Percentiles rank a stretch among this genome's conserved stretches.
phyloP scores from a whole-genome alignment of 2,329 filamentous ascomycete species.

The Diaporthe sp. region DNA sequence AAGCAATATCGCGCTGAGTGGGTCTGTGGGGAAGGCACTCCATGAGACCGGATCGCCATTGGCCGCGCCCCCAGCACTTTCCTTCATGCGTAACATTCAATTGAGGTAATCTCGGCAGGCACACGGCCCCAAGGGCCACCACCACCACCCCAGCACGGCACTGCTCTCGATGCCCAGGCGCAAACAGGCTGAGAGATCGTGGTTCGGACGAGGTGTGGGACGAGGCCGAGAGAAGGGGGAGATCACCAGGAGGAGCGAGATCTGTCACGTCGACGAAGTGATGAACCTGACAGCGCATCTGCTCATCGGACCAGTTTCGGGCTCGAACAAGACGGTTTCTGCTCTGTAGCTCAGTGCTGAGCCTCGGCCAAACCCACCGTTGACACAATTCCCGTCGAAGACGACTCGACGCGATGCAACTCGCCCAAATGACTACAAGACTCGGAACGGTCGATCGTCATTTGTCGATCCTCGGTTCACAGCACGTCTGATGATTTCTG shows the following conservation, averaged over 20 bases:
- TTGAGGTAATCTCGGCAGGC: constrained; percentile 28
- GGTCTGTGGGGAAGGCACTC: constrained; percentile 30
- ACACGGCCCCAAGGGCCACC: not conserved
- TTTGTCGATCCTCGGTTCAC: constrained; percentile 25
- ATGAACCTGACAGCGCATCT: constrained; percentile 7
- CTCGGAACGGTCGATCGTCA: constrained; percentile 20
- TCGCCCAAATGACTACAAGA: constrained; percentile 12
- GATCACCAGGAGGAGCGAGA: not conserved
- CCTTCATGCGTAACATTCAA: constrained; percentile 21
- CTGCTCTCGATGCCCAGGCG: not conserved
- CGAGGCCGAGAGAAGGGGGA: not conserved
- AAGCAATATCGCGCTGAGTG: constrained; percentile 33
- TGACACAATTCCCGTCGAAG: not conserved
- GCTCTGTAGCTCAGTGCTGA: not conserved
- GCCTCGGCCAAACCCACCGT: not conserved
- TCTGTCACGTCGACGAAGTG: not conserved
- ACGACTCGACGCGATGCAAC: constrained; percentile 17
- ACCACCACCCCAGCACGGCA: not conserved
- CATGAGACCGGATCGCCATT: constrained; percentile 3
- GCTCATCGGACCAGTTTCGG: not conserved
- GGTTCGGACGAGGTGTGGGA: not conserved
- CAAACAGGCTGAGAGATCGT: constrained; percentile 9
- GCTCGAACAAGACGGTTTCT: not conserved
- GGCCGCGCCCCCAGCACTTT: constrained; percentile 13
- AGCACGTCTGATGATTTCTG: constrained; percentile 24